Percentiles rank a stretch among this genome's conserved stretches.
phyloP scores from a whole-genome alignment of 2,329 filamentous ascomycete species.

The Fusarium sp. region DNA sequence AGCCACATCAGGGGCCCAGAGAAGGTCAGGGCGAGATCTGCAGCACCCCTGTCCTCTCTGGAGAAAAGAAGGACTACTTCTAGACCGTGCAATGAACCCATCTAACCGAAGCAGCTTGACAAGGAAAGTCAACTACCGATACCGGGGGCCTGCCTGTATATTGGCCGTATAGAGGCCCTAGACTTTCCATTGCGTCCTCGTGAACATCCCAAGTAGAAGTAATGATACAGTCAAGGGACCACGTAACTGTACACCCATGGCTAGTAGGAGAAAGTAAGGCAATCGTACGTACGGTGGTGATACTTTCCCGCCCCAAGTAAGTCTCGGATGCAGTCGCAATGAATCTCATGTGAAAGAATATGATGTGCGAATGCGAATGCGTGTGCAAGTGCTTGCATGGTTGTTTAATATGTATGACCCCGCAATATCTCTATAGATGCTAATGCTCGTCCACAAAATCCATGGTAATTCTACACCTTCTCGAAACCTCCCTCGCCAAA shows the following conservation, averaged over 20 bases:
- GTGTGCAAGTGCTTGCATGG: conserved; percentile 9
- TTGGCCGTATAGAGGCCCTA: conserved; percentile 2
- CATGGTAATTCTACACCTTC: conserved; percentile 1
- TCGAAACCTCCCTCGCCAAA: neutral
- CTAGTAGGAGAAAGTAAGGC: too few species aligned
- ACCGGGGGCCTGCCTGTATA: conserved; percentile 2
- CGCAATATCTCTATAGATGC: neutral
- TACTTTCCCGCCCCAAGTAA: too few species aligned
- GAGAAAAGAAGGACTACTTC: neutral
- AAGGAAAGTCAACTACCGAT: conserved; percentile 25
- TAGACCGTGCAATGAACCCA: conserved; percentile 20
- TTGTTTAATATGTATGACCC: neutral
- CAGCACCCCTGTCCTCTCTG: conserved; percentile 14
- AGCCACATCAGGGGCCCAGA: neutral
- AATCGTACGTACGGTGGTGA: too few species aligned
- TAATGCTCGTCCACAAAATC: neutral
- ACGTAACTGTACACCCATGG: too few species aligned
- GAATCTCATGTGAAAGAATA: neutral
- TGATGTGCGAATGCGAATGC: neutral
- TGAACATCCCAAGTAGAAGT: neutral
- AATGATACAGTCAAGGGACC: too few species aligned
- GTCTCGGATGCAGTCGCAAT: too few species aligned
- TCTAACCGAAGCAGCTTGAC: conserved; percentile 10
- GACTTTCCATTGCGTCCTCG: neutral
- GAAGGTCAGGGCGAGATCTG: conserved; percentile 38